These are phyloP conservation scores for Aureobasidium musti DNA, from an alignment of 2,329 filamentous ascomycete species.

Conservation along the genomic window DNA sequence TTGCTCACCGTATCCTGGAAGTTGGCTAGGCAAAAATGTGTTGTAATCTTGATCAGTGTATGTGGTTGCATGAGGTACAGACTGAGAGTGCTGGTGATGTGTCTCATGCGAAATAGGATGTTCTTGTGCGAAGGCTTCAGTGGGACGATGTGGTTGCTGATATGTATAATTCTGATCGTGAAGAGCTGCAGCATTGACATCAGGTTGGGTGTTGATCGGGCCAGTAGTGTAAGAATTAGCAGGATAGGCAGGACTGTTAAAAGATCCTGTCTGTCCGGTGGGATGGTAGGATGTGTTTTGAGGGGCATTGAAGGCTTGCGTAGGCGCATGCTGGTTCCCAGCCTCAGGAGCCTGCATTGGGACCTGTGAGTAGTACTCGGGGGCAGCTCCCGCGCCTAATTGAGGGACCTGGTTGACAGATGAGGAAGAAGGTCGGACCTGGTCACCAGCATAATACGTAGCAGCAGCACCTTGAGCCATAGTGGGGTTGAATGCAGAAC, in stretches of 20 bases:
- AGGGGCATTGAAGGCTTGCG: not conserved
- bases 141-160: not conserved
- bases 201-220: not conserved
- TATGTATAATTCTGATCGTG: not conserved
- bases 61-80: not conserved
- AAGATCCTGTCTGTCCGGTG: not conserved
- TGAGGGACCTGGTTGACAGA: conserved; percentile 58
- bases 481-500: conserved; percentile 47
- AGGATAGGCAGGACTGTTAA: not conserved
- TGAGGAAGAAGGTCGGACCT: conserved; percentile 56
- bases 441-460: conserved; percentile 64
- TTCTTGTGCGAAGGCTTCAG: not conserved
- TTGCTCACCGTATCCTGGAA: conserved; percentile 44
- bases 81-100: conserved; percentile 2
- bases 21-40: conserved; percentile 22
- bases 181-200: not conserved
- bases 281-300: not conserved
- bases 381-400: conserved; percentile 61
- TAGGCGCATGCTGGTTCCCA: not conserved
- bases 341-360: not conserved
- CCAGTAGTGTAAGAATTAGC: not conserved
- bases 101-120: not conserved
- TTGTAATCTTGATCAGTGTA: conserved; percentile 30
- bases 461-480: conserved; percentile 55
- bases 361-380: conserved; percentile 54